These are phyloP conservation scores for Pholiota molesta DNA, from an alignment of 768 basidiomycete genomes.

Conservation along the genomic window DNA sequence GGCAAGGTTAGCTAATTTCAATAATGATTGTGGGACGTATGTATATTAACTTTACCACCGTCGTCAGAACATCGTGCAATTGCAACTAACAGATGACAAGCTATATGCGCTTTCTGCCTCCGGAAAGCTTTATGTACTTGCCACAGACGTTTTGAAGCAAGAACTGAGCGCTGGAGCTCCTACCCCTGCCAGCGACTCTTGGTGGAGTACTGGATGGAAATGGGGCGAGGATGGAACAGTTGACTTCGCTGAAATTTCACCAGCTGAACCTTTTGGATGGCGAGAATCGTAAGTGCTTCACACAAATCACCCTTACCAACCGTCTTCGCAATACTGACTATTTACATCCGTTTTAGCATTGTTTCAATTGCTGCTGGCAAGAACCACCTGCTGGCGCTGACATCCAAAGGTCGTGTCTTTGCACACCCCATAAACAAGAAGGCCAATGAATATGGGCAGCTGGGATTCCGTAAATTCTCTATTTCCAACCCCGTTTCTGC, in stretches of 20 bases:
- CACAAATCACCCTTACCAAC: not conserved
- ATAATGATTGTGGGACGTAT: not conserved
- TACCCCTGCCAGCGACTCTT: conserved; percentile 50
- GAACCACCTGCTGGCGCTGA: conserved; percentile 73
- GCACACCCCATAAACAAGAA: conserved; percentile 72
- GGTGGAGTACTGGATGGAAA: conserved; percentile 66
- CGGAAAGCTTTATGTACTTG: conserved; percentile 74
- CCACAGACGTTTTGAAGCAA: conserved; percentile 55
- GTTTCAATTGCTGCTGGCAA: conserved; percentile 72
- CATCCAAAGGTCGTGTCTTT: conserved; percentile 76
- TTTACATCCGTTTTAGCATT: conserved; percentile 49
- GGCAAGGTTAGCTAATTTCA: conserved; percentile 56
- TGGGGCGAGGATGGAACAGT: conserved; percentile 53
- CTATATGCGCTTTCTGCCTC: conserved; percentile 80
- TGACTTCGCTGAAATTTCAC: conserved; percentile 63
- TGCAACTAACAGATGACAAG: conserved; percentile 61
- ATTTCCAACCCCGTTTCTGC: conserved; percentile 41
- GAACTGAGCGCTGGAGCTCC: conserved; percentile 36
- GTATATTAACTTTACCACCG: not conserved
- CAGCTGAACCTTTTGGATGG: conserved; percentile 56
- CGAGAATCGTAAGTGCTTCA: conserved; percentile 61
- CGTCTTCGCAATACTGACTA: not conserved
- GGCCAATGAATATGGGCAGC: conserved; percentile 83
- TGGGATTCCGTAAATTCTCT: conserved; percentile 73
- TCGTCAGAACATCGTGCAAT: conserved; percentile 64